Conservation (phyloP, 768 basidiomycete species). For the Strobilomyces dryophilus region DNA sequence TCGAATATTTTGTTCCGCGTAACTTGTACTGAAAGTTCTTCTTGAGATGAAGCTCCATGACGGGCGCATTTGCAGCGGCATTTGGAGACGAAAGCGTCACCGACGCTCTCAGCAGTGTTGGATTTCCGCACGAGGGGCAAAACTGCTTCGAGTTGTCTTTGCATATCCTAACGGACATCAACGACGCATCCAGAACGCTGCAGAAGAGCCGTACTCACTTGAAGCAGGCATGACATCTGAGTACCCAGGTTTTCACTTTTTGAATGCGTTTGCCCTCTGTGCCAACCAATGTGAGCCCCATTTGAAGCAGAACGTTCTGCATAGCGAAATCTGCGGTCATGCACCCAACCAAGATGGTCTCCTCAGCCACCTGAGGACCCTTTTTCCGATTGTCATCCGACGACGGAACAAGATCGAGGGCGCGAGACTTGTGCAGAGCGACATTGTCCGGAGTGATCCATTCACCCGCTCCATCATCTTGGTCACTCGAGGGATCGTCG, state of each 20-base stretch:
- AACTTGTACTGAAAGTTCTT: conserved; percentile 91
- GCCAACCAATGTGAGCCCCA: conserved; percentile 87
- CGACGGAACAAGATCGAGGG: conserved; percentile 75
- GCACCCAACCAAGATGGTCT: conserved; percentile 66
- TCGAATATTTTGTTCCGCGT: conserved; percentile 89
- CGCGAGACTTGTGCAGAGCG: conserved; percentile 79
- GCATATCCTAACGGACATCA: conserved; percentile 63
- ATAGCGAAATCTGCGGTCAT: conserved; percentile 99
- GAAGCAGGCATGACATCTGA: conserved; percentile 98
- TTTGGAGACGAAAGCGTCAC: conserved; percentile 75
- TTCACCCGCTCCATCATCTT: conserved; percentile 84
- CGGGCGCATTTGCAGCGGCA: conserved; percentile 56
- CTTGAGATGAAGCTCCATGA: conserved; percentile 89
- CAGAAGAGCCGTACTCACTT: conserved; percentile 61
- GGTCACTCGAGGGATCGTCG: conserved; percentile 71
- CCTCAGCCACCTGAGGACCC: conserved; percentile 34
- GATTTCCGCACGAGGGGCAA: conserved; percentile 95
- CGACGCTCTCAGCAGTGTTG: conserved; percentile 85
- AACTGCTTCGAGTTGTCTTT: conserved; percentile 94
- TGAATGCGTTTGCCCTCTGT: conserved; percentile 88
- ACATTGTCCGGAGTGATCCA: conserved; percentile 97
- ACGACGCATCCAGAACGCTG: background rate
- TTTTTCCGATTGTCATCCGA: conserved; percentile 30
- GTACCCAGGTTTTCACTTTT: conserved; percentile 91
- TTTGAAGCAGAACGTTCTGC: conserved; percentile 95